Base-by-base conservation (phyloP, 805 yeast genomes). In the Candida stauntonica region DNA sequence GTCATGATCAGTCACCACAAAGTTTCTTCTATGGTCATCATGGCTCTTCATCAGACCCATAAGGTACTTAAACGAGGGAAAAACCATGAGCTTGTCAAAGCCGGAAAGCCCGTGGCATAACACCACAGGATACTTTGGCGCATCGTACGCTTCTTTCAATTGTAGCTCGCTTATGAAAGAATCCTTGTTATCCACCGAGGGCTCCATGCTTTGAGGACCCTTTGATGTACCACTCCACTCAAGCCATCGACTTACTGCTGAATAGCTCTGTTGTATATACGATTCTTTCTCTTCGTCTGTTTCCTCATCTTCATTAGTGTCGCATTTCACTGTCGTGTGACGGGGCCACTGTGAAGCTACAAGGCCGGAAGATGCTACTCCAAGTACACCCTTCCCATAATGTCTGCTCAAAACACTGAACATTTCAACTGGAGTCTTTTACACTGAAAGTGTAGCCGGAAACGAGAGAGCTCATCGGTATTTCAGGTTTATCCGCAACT, bases 101-200 rank as follows among this genome's bases (percentile, higher is more conserved):
- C 96, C 96, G 0, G 86, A 77, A 17, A 87, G 70, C 0, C 96
- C 96, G 63, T 87, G 96, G 51, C 95, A 87, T 19, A 87, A 60
- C 0, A 87, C 82, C 1, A 87, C 75, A 0, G 96, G 95, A 51
- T 74, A 66, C 47, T 74, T 73, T 0, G 94, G 88, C 5, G 81
- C 70, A 11, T 59, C 52, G 52, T 80, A 82, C 21, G 64, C 45
- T 7, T 67, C 61, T 44, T 63, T 52, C 16, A 51, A 39, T 12
- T 39, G 35, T 2, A 55, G 31, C 21, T 39, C 41, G 18, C 33
- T 44, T 23, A 55, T 54, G 18, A 35, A 32, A 1, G 28, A 26
- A 13, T 44, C 41, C 13, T 31, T 35, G 24, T 43, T 42, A 12
- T 41, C 33, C 4, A 19, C 17, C 2, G 38, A 35, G 14, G 44